Percentiles rank a stretch among this genome's conserved stretches.
Conservation (phyloP, 495 filamentous ascomycete genomes). For the Friedmanniomyces simplex region DNA sequence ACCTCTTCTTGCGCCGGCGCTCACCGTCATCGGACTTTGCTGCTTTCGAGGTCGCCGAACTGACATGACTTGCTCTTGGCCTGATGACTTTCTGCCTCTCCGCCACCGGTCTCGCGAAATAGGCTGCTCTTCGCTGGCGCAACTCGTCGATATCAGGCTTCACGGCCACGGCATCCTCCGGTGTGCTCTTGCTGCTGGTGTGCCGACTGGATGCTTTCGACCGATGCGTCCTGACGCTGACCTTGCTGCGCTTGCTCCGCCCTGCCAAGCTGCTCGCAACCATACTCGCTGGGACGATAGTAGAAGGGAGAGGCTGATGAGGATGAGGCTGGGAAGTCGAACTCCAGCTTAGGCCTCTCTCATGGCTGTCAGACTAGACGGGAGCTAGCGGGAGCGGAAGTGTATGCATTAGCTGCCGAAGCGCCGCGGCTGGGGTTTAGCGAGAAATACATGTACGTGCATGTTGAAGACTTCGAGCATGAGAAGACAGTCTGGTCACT, state of each 20-base stretch:
- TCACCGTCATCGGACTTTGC: background rate
- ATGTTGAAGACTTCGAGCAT: no score
- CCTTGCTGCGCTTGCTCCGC: background rate
- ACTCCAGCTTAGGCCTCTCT: no score
- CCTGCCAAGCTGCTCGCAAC: background rate
- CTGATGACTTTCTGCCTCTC: conserved; percentile 12
- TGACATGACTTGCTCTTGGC: background rate
- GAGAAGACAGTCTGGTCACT: no score
- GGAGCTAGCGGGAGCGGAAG: no score
- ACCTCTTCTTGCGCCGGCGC: background rate
- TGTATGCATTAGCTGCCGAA: no score
- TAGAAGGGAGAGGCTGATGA: background rate
- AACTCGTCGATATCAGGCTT: conserved; percentile 15
- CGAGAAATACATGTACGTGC: no score
- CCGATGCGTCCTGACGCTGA: background rate
- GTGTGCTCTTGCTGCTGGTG: background rate
- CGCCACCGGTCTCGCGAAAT: conserved; percentile 3
- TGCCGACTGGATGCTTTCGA: background rate
- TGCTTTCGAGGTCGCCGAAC: background rate
- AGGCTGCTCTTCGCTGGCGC: conserved; percentile 6
- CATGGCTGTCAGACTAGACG: no score
- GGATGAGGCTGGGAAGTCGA: no score
- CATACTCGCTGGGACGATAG: background rate
- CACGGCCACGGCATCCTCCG: background rate
- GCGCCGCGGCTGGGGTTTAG: no score